phyloP scores from a whole-genome alignment of 2,329 filamentous ascomycete species.

The Penicillium sp. region DNA sequence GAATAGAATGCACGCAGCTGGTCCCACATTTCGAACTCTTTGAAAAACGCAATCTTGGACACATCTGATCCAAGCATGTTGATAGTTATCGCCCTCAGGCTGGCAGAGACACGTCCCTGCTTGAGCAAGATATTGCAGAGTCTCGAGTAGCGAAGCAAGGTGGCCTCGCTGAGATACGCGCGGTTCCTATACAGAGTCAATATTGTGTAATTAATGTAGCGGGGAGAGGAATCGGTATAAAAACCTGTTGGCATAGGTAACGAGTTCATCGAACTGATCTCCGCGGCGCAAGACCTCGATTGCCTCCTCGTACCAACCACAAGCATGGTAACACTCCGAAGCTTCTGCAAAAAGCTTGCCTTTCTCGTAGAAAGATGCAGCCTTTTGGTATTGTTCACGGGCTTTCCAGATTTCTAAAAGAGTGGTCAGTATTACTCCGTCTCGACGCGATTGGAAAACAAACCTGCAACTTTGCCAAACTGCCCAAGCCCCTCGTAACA shows the following conservation, averaged over 20 bases:
- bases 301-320: conserved; percentile 13
- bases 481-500: conserved; percentile 12
- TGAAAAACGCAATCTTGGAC: conserved; percentile 14
- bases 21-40: conserved; percentile 16
- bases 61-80: conserved; percentile 12
- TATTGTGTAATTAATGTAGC: not conserved
- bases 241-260: conserved; percentile 14
- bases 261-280: conserved; percentile 13
- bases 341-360: conserved; percentile 9
- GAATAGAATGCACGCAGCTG: conserved; percentile 9
- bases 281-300: conserved; percentile 14
- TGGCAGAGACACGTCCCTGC: conserved; percentile 14
- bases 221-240: not conserved
- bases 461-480: conserved; percentile 15
- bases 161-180: not conserved
- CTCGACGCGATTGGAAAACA: not conserved
- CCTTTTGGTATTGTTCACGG: conserved; percentile 8
- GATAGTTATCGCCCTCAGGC: conserved; percentile 11
- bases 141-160: conserved; percentile 10
- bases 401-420: conserved; percentile 12
- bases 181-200: conserved; percentile 6
- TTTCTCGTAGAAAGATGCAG: conserved; percentile 13
- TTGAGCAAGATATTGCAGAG: conserved; percentile 16
- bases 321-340: conserved; percentile 10
- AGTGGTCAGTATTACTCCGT: not conserved